A percentile compares a stretch with the other conserved stretches of the same genome.
Conservation (phyloP, 768 basidiomycete species). For the Termitomyces sp. region DNA sequence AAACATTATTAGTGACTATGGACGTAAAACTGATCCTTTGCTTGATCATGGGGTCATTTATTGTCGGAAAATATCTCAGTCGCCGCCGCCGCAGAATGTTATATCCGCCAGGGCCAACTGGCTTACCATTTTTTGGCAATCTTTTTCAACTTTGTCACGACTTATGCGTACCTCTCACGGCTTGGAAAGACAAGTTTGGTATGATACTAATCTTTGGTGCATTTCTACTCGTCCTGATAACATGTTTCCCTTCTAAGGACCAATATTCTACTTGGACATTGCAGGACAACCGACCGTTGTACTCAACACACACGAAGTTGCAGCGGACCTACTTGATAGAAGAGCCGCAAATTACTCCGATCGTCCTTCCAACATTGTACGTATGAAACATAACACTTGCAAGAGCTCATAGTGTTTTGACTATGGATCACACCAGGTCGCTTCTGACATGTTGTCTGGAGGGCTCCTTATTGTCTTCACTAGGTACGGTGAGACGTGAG, state of each 20-base stretch:
- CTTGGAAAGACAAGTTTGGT: not conserved
- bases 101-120: not conserved
- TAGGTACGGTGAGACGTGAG: not conserved
- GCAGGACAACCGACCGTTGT: not conserved
- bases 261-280: not conserved
- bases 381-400: not conserved
- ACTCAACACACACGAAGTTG: not conserved
- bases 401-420: not conserved
- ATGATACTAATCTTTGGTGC: not conserved
- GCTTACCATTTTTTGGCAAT: not conserved
- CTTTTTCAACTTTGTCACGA: not conserved
- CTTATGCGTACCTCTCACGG: not conserved
- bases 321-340: not conserved
- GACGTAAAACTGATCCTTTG: not conserved
- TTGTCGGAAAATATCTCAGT: not conserved
- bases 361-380: not conserved
- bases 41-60: not conserved
- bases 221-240: not conserved
- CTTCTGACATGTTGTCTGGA: not conserved
- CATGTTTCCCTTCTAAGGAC: not conserved
- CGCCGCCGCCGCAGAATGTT: not conserved
- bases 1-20: not conserved
- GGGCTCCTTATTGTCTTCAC: not conserved
- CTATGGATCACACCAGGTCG: not conserved
- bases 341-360: not conserved